A percentile compares a stretch with the other conserved stretches of the same genome.
Conservation (phyloP, 148 eudicot species). For the Chenopodium album region DNA sequence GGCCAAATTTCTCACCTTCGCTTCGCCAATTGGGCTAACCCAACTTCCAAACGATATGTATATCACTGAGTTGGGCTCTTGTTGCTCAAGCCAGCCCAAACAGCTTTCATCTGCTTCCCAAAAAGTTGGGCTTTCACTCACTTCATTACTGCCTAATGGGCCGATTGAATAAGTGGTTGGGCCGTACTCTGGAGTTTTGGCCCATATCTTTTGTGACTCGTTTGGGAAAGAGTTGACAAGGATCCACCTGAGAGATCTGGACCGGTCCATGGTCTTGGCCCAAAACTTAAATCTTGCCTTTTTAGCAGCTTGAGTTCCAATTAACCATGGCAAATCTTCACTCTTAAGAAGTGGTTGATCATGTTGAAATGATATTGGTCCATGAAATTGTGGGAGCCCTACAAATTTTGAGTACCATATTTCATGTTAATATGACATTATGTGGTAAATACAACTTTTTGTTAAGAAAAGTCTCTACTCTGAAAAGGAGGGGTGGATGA, state of each 20-base stretch:
- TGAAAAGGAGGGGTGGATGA: too few species aligned
- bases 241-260: slow-evolving; percentile 34
- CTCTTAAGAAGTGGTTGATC: slow-evolving; percentile 20
- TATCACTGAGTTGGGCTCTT: slow-evolving; percentile 50
- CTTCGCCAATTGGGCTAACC: slow-evolving; percentile 74
- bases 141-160: slow-evolving; percentile 23
- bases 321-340: slow-evolving; percentile 44
- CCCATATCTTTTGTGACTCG: slow-evolving; percentile 22
- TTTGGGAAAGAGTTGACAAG: slow-evolving; percentile 50
- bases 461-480: too few species aligned
- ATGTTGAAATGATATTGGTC: slow-evolving; percentile 23
- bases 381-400: slow-evolving; percentile 49
- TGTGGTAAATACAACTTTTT: too few species aligned
- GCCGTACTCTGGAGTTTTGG: background rate
- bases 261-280: slow-evolving; percentile 33
- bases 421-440: background rate
- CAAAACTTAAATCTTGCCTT: slow-evolving; percentile 44
- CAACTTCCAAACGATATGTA: slow-evolving; percentile 89
- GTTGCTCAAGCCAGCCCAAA: slow-evolving; percentile 59
- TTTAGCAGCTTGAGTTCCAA: slow-evolving; percentile 32
- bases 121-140: slow-evolving; percentile 29
- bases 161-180: slow-evolving; percentile 44
- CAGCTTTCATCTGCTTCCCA: slow-evolving; percentile 65
- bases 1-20: slow-evolving; percentile 51
- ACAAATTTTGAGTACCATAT: background rate